Evolutionary conservation across 2,329 filamentous ascomycete species (phyloP).

Genomic region (Botrytis paeoniae): DNA sequence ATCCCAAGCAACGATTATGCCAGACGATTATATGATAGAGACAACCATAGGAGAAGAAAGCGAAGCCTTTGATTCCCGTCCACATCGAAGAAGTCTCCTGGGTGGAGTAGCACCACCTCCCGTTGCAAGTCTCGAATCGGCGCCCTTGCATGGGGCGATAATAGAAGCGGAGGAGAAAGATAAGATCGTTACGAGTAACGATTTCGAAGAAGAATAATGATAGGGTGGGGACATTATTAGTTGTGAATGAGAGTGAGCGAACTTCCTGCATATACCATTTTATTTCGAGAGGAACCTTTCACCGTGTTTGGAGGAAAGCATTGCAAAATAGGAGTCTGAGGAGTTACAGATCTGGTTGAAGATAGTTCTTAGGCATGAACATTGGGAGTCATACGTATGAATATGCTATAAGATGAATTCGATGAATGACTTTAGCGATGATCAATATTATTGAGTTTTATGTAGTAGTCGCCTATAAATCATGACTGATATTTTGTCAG

Average conservation of each 20-base stretch:
- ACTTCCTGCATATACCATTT: slow-evolving; percentile 19
- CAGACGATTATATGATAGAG: slow-evolving; percentile 19
- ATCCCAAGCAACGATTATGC: slow-evolving; percentile 19
- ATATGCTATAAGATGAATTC: slow-evolving; percentile 3
- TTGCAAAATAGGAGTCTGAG: slow-evolving; percentile 1
- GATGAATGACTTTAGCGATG: background rate
- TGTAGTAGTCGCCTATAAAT: background rate
- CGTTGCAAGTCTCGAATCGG: slow-evolving; percentile 47
- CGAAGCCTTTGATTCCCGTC: slow-evolving; percentile 52
- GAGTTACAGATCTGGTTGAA: slow-evolving; percentile 9
- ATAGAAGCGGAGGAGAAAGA: slow-evolving; percentile 17
- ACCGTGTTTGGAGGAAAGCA: background rate
- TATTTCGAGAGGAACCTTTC: slow-evolving; percentile 1
- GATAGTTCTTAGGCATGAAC: background rate
- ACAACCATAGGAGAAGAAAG: slow-evolving; percentile 42
- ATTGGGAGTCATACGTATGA: slow-evolving; percentile 7
- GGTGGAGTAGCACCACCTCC: slow-evolving; percentile 41
- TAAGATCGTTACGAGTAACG: background rate
- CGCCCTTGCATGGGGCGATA: slow-evolving; percentile 40
- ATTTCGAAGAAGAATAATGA: slow-evolving; percentile 17
- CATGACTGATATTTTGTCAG: background rate
- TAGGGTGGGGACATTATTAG: background rate
- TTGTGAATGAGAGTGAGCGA: background rate
- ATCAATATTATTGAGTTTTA: background rate
- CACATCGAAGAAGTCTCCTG: slow-evolving; percentile 53